A percentile compares a stretch with the other conserved stretches of the same genome.
Evolutionary conservation across 2,329 filamentous ascomycete genomes (phyloP).

Genomic region (Keithomyces neogunnii): DNA sequence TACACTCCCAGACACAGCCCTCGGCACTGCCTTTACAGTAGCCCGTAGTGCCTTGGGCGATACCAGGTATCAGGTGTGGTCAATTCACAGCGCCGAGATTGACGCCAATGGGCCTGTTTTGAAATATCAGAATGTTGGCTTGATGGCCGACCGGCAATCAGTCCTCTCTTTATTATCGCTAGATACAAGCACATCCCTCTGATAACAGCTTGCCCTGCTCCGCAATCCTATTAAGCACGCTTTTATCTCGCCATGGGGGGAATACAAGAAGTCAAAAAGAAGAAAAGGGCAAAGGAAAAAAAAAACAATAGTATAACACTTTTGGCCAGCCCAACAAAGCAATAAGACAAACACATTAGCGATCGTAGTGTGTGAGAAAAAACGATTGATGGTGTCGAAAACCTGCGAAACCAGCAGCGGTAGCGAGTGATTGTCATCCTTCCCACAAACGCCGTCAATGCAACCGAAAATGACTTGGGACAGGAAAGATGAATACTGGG

Average conservation of each 20-base stretch:
- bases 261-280: neutral
- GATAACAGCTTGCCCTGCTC: neutral
- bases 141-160: neutral
- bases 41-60: no score
- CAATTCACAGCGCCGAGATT: no score
- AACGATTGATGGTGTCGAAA: slow-evolving; percentile 13
- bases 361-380: slow-evolving; percentile 4
- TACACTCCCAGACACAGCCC: no score
- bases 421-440: slow-evolving; percentile 10
- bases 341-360: slow-evolving; percentile 1
- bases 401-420: slow-evolving; percentile 15
- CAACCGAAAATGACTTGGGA: slow-evolving; percentile 1
- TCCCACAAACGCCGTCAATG: slow-evolving; percentile 13
- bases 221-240: slow-evolving; percentile 1
- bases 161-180: neutral
- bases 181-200: neutral
- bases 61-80: no score
- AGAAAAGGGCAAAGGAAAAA: neutral
- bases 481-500: neutral
- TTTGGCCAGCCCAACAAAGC: neutral
- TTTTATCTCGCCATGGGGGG: slow-evolving; percentile 1
- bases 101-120: no score
- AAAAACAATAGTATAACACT: neutral
- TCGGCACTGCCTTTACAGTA: no score
- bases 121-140: neutral